phyloP scores from a whole-genome alignment of 306 rosid species.

The Parietaria judaica region DNA sequence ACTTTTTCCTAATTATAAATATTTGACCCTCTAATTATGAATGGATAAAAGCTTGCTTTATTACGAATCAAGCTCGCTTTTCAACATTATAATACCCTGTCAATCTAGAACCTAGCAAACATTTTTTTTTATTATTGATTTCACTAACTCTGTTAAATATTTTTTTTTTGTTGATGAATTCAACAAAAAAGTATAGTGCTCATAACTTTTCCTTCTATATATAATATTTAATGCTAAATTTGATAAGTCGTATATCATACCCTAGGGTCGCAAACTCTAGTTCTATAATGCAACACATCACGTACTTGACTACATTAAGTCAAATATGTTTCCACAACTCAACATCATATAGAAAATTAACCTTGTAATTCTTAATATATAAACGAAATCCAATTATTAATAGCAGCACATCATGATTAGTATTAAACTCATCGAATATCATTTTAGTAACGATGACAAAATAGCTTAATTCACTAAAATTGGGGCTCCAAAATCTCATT shows the following conservation, averaged over 20 bases:
- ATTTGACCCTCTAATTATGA: too few relatives aligned
- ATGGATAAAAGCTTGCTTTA: too few relatives aligned
- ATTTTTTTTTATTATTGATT: too few relatives aligned
- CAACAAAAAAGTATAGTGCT: too few relatives aligned
- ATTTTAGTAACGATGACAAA: slow-evolving; percentile 1
- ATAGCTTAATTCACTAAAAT: background rate
- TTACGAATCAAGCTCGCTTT: too few relatives aligned
- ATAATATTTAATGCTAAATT: too few relatives aligned
- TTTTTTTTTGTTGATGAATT: too few relatives aligned
- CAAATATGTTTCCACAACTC: slow-evolving; percentile 5
- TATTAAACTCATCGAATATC: slow-evolving; percentile 1
- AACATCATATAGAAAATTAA: slow-evolving; percentile 8
- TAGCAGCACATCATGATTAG: slow-evolving; percentile 4
- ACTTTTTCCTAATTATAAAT: too few relatives aligned
- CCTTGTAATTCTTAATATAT: background rate
- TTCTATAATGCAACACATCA: background rate
- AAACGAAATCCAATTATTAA: slow-evolving; percentile 5
- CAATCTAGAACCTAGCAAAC: too few relatives aligned
- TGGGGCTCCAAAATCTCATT: too few relatives aligned
- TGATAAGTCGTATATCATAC: background rate
- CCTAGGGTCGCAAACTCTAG: background rate
- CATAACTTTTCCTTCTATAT: too few relatives aligned
- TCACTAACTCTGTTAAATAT: background rate
- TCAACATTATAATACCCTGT: too few relatives aligned
- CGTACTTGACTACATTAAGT: slow-evolving; percentile 1